Evolutionary conservation across 2,329 filamentous ascomycete genomes (phyloP), one percentile per base, ranked within the genome.

Genomic region (Fusarium circinatum): DNA sequence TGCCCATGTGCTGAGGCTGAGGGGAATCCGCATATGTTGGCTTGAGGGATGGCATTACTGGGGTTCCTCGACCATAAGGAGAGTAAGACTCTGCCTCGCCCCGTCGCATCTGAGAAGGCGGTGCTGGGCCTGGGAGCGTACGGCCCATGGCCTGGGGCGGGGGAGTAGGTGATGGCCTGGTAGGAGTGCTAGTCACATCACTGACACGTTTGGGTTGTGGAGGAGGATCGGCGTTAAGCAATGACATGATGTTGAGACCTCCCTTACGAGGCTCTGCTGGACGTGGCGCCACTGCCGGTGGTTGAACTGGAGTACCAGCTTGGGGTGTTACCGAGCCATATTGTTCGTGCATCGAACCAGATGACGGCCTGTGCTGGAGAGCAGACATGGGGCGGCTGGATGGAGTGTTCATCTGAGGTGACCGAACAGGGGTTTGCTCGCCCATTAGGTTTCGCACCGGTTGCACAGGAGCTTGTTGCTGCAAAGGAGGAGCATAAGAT

Each of bases 171-270:
- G 87, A 86, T 28, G 86, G 85, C n/a, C 83, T 78, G 45, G 81
- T 71, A 17, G 82, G 78, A 22, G 77, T 77, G 58, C 78, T 77
- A 17, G 84, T 82, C 15, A 89, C 83, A 61, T 89, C 88, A 45
- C 70, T 81, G 36, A 89, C 82, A 38, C 88, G 84, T 79, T 89
- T 89, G n/a, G 85, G 85, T 12, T 86, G 82, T 11, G 85, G 82
- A 8, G 82, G 83, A 13, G 86, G 85, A 60, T 91, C 90, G 70
- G 91, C 89, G 73, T 91, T 91, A 7, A 92, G 83, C 68, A 92
- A 80, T 1, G 89, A 89, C 86, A 91, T 90, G 69, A 92, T 86
- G 71, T 84, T 91, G 20, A 89, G 91, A 13, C 86, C 90, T 34
- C 86, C 90, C 82, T 91, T 91, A n/a, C 87, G 85, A 52, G 82